A percentile compares a stretch with the other conserved stretches of the same genome.
These are phyloP conservation scores for Telopea speciosissima DNA, from an alignment of 177 flowering plant species.

Conservation along the genomic window DNA sequence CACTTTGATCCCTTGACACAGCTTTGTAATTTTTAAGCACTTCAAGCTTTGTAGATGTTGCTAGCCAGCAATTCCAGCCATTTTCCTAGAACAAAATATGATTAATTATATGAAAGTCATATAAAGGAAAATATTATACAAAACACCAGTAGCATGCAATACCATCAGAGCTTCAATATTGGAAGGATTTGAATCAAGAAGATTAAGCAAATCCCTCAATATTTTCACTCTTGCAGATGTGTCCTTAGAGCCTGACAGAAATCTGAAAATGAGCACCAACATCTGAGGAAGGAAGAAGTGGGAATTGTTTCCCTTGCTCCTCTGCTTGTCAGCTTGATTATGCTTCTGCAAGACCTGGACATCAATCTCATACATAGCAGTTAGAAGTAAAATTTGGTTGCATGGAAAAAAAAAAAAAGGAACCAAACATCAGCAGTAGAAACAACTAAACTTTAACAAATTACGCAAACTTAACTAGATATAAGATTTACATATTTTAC, in stretches of 20 bases:
- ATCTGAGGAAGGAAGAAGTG: slow-evolving; percentile 92
- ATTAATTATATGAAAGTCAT: too few relatives aligned
- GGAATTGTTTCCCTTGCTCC: slow-evolving; percentile 46
- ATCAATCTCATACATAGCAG: slow-evolving; percentile 7
- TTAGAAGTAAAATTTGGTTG: background rate
- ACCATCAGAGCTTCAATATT: slow-evolving; percentile 96
- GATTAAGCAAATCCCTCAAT: slow-evolving; percentile 72
- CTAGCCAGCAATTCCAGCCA: slow-evolving; percentile 93
- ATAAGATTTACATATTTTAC: background rate
- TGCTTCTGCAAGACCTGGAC: slow-evolving; percentile 77
- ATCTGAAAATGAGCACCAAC: slow-evolving; percentile 71
- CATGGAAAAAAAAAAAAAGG: background rate
- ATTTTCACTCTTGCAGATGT: slow-evolving; percentile 55
- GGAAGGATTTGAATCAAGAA: slow-evolving; percentile 86
- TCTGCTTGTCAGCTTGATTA: slow-evolving; percentile 55
- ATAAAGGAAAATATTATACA: background rate
- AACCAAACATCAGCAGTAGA: background rate
- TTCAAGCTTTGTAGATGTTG: slow-evolving; percentile 53
- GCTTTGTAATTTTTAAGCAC: slow-evolving; percentile 47
- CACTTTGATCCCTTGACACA: slow-evolving; percentile 23
- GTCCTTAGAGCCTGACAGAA: slow-evolving; percentile 62
- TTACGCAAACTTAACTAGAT: background rate
- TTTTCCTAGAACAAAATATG: slow-evolving; percentile 51
- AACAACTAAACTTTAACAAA: background rate
- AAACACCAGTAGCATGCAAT: slow-evolving; percentile 11